Base-by-base conservation (phyloP, 306 rosid species). In the Carpinus viminea region DNA sequence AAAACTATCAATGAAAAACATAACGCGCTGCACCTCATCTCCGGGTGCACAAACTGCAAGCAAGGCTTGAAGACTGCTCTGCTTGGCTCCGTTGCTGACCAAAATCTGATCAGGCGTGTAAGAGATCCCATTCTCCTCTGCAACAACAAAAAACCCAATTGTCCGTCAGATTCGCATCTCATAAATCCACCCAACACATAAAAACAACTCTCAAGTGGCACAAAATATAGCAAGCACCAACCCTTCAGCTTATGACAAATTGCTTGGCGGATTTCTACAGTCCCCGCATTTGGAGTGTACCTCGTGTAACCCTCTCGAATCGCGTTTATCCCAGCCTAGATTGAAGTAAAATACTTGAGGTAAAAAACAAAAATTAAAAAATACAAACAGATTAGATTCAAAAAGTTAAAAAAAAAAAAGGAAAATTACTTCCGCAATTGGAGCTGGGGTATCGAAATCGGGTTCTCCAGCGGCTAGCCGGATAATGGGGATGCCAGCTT, bases 41-140 rank as follows among this genome's bases (percentile, higher is more conserved):
- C 98, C 96, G 0, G 99, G 97, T 31, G 97, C 83, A 78, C 98
- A 95, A 81, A 95, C 98, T 8, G 99, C 98, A 52, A 90, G 82
- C 50, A 93, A 76, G 5, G 97, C 98, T 78, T 95, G 99, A 75
- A 88, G 15, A 84, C 83, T 26, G 84, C 96, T 85, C 89, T 95
- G 99, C 83, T 95, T 95, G 70, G 99, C 99, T 80, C 99, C 99
- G 79, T 95, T 95, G 78, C 97, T 91, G 78, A 95, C 91, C 60
- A 95, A 81, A 61, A 95, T 79, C 84, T 91, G 93, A 86, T 95
- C 94, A 38, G 96, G 86, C n/a, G 93, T 85, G 68, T 91, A 95
- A 16, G 82, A 83, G 60, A 95, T 78, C 59, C 93, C 96, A 72
- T 95, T 95, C 88, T 95, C 99, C 92, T 87, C 99, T 95, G 83